A percentile compares a stretch with the other conserved stretches of the same genome.
These are phyloP conservation scores for Hyphopichia buzzinii DNA, from an alignment of 1,139 yeast species.

Conservation along the genomic window DNA sequence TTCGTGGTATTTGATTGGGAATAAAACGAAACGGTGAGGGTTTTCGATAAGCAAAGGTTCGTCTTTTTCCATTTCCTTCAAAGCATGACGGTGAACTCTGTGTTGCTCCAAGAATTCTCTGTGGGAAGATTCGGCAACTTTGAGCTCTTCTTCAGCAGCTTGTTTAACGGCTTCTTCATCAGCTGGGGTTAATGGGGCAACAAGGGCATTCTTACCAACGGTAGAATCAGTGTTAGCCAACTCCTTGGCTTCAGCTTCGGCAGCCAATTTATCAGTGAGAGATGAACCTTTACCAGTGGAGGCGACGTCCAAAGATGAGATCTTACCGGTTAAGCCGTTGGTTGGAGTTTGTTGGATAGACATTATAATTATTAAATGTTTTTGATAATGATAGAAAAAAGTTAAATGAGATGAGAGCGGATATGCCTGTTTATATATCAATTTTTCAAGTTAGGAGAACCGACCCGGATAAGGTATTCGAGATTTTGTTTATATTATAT, in stretches of 20 bases:
- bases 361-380: constrained; percentile 16
- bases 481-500: not conserved
- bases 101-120: constrained; percentile 55
- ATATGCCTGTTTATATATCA: no score
- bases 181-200: constrained; percentile 12
- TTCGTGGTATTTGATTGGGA: constrained; percentile 97
- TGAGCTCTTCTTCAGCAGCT: constrained; percentile 16
- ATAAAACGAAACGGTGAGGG: constrained; percentile 85
- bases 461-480: not conserved
- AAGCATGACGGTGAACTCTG: constrained; percentile 64
- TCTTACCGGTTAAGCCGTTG: constrained; percentile 48
- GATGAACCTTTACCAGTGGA: constrained; percentile 32
- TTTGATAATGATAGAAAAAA: not conserved
- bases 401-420: no score
- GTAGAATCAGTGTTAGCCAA: constrained; percentile 22
- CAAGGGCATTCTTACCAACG: constrained; percentile 20
- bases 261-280: constrained; percentile 46
- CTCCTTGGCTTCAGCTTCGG: constrained; percentile 45
- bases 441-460: no score
- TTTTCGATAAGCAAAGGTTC: constrained; percentile 90
- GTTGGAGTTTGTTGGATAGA: constrained; percentile 50
- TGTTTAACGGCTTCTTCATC: constrained; percentile 11
- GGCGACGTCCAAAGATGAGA: constrained; percentile 38
- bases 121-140: constrained; percentile 35
- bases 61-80: constrained; percentile 75